Base-by-base conservation (phyloP, 2,329 filamentous ascomycete genomes). In the Setomelanomma holmii region DNA sequence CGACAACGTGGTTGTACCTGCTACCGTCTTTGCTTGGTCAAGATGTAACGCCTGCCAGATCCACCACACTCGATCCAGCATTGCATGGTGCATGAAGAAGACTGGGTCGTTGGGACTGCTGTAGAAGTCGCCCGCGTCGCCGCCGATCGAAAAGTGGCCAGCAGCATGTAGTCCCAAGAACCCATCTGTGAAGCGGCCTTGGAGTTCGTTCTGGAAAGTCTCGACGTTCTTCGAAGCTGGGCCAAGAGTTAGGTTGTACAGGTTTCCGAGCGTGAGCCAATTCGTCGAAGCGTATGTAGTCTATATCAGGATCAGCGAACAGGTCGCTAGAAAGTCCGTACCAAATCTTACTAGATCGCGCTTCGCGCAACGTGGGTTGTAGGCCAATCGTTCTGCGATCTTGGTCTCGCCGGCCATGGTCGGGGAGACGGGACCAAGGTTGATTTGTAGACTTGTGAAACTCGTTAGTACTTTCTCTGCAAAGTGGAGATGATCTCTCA, bases 171-270 rank as follows among this genome's bases (percentile, higher is more conserved):
- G 69, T 4, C 75, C 75, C 5, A 51, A 61, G 61, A 56, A 63
- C 10, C 53, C 45, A 12, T 62, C 52, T 4, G 35, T 20, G 24
- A 61, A 63, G 24, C 60, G 60, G 2, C 58, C 60, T 38, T 61
- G 58, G 0, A 63, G 35, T 75, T 59, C 60, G 42, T 64, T 46
- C 74, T 72, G 58, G 76, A 80, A 63, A 4, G 44, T 27, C 4
- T 8, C 48, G 23, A 76, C 76, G 55, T 77, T 79, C n/a, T 42
- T 46, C 2, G 56, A 54, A 34, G 83, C 82, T 56, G 81, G 78
- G 51, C 85, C 85, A 24, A 84, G 62, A 10, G 81, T 79, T 2
- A 81, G 79, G 52, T 78, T 75, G 60, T 55, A 45, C 10, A 67
- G 40, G 35, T 84, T 78, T 2, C 69, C 52, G 1, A 34, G 20